A percentile compares a stretch with the other conserved stretches of the same genome.
Conservation (phyloP, 208 protist species). For the Wallacemonas sp. region DNA sequence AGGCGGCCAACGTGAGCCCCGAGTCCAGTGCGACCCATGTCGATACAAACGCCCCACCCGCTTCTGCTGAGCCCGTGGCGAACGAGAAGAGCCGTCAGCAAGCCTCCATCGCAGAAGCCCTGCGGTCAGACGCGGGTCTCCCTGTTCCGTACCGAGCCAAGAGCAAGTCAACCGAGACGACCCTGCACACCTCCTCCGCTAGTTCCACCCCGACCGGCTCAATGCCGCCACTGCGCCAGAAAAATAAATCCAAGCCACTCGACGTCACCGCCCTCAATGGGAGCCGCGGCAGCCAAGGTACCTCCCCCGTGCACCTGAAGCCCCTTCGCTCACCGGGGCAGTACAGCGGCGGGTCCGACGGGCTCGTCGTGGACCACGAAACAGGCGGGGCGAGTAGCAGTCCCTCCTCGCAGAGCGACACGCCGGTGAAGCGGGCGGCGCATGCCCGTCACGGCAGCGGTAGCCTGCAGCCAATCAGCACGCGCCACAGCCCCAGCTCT, state of each 20-base stretch:
- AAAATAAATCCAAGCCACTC: constrained; percentile 8
- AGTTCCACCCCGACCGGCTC: not conserved
- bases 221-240: constrained; percentile 4
- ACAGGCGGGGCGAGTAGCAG: constrained; percentile 3
- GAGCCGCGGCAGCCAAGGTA: constrained; percentile 6
- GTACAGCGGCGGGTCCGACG: constrained; percentile 13
- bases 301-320: not conserved
- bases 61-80: not conserved
- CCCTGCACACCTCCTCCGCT: not conserved
- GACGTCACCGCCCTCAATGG: constrained; percentile 10
- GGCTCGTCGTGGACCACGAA: constrained; percentile 14
- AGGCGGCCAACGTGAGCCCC: not conserved
- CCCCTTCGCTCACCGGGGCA: constrained; percentile 6
- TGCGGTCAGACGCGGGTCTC: constrained; percentile 7
- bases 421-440: constrained; percentile 5
- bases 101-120: not conserved
- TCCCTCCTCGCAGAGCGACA: constrained; percentile 13
- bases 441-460: not conserved
- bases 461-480: constrained; percentile 4
- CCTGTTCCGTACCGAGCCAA: constrained; percentile 1
- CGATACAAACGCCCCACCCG: not conserved
- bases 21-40: constrained; percentile 5
- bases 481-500: not conserved
- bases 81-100: constrained; percentile 6
- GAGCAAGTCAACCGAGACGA: not conserved